Percentiles rank a stretch among this genome's conserved stretches.
phyloP scores from a whole-genome alignment of 2,329 filamentous ascomycete species.

The Fusarium sp. region DNA sequence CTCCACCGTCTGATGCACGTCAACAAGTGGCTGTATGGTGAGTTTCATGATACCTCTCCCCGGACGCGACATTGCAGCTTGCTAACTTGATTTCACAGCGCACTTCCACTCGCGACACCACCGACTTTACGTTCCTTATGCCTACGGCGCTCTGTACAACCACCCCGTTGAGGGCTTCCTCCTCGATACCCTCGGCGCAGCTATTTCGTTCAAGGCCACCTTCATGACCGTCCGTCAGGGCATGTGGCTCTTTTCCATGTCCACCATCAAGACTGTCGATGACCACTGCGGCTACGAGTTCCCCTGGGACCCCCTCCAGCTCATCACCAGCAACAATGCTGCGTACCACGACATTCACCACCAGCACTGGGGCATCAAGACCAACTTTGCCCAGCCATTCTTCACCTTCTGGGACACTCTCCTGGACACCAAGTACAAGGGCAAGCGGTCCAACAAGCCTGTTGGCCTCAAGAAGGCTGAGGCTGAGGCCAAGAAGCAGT shows the following conservation, averaged over 20 bases:
- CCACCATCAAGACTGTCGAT: slow-evolving; percentile 95
- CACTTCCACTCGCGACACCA: slow-evolving; percentile 96
- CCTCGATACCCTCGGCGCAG: slow-evolving; percentile 89
- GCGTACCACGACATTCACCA: slow-evolving; percentile 98
- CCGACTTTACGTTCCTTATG: slow-evolving; percentile 96
- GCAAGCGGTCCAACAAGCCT: slow-evolving; percentile 61
- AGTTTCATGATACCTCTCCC: slow-evolving; percentile 51
- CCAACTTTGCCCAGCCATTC: slow-evolving; percentile 90
- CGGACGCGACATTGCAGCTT: neutral
- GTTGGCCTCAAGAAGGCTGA: slow-evolving; percentile 49
- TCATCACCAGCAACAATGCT: slow-evolving; percentile 93
- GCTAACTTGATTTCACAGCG: slow-evolving; percentile 59
- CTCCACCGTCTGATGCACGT: slow-evolving; percentile 96
- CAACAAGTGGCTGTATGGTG: slow-evolving; percentile 97
- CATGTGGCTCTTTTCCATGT: slow-evolving; percentile 89
- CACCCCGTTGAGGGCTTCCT: slow-evolving; percentile 95
- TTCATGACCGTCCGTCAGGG: slow-evolving; percentile 88
- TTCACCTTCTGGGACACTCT: slow-evolving; percentile 95
- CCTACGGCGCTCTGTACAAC: slow-evolving; percentile 96
- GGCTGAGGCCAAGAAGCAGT: slow-evolving; percentile 29
- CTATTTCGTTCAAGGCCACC: slow-evolving; percentile 83
- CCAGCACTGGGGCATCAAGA: slow-evolving; percentile 99
- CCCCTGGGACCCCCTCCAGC: slow-evolving; percentile 93
- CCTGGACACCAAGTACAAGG: slow-evolving; percentile 85
- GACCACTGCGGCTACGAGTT: slow-evolving; percentile 98